These are phyloP conservation scores for Coprinopsis strossmayeri DNA, from an alignment of 768 basidiomycete genomes.

Conservation along the genomic window DNA sequence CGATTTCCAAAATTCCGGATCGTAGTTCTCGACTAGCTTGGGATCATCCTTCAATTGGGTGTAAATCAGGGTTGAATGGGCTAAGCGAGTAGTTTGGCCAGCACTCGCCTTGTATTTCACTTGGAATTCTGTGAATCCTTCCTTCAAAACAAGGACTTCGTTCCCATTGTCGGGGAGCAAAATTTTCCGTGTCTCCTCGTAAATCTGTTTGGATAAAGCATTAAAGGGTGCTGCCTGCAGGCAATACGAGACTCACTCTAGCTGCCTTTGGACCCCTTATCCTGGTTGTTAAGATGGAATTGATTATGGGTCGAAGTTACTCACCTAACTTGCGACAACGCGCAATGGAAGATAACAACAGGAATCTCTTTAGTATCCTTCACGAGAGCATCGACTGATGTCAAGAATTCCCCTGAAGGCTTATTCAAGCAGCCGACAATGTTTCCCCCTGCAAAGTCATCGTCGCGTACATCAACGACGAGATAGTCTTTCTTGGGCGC, in stretches of 20 bases:
- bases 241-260: conserved; percentile 48
- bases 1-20: not conserved
- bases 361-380: conserved; percentile 54
- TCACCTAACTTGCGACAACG: conserved; percentile 69
- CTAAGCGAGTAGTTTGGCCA: not conserved
- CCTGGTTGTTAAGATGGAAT: no score
- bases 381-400: conserved; percentile 52
- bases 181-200: conserved; percentile 54
- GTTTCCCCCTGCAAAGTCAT: conserved; percentile 74
- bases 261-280: conserved; percentile 83
- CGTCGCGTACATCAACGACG: conserved; percentile 82
- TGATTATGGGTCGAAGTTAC: conserved; percentile 22
- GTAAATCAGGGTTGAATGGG: no score
- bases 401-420: conserved; percentile 57
- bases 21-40: not conserved
- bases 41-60: not conserved
- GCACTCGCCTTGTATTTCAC: conserved; percentile 51
- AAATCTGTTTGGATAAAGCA: conserved; percentile 44
- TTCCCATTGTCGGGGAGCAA: conserved; percentile 37
- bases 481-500: conserved; percentile 58
- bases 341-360: conserved; percentile 72
- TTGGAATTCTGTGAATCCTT: conserved; percentile 72
- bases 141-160: conserved; percentile 58
- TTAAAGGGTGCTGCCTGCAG: no score
- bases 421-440: conserved; percentile 58